Percentiles rank a stretch among this genome's conserved stretches.
These are phyloP conservation scores for Aristolochia californica DNA, from an alignment of 164 flowering plant species.

Conservation along the genomic window DNA sequence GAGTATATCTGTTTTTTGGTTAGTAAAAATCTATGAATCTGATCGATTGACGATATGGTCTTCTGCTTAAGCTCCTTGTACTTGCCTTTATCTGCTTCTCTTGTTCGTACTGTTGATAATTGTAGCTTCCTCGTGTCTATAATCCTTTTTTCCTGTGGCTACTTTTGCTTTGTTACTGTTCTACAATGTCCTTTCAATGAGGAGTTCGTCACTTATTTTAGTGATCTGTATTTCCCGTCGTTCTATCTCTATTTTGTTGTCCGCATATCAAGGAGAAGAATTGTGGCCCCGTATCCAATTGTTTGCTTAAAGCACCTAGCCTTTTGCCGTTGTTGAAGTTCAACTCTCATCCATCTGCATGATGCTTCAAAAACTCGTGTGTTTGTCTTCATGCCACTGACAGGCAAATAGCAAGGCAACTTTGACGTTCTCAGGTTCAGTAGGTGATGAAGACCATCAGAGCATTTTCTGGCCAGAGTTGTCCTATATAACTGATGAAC, in stretches of 20 bases:
- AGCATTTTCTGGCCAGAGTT: slow-evolving; percentile 81
- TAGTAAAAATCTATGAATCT: background rate
- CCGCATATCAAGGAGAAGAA: too few species aligned
- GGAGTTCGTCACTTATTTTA: too few species aligned
- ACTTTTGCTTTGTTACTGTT: too few species aligned
- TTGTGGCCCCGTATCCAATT: too few species aligned
- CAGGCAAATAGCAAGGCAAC: slow-evolving; percentile 86
- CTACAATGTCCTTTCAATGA: too few species aligned
- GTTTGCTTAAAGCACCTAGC: too few species aligned
- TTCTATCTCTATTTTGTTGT: background rate
- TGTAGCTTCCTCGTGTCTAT: too few species aligned
- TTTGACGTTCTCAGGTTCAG: slow-evolving; percentile 57
- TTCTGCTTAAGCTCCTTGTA: background rate
- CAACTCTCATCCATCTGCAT: background rate
- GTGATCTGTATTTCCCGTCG: background rate
- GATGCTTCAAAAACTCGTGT: background rate
- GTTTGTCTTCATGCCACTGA: slow-evolving; percentile 2
- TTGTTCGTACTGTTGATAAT: background rate
- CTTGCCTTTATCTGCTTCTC: background rate
- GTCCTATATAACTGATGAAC: slow-evolving; percentile 79
- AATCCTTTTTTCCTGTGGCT: too few species aligned
- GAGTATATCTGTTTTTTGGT: background rate
- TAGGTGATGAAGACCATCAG: slow-evolving; percentile 51
- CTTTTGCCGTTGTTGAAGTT: background rate
- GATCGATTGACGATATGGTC: background rate